Conservation (phyloP, 306 rosid genomes). For the Gastrolobium villosum region DNA sequence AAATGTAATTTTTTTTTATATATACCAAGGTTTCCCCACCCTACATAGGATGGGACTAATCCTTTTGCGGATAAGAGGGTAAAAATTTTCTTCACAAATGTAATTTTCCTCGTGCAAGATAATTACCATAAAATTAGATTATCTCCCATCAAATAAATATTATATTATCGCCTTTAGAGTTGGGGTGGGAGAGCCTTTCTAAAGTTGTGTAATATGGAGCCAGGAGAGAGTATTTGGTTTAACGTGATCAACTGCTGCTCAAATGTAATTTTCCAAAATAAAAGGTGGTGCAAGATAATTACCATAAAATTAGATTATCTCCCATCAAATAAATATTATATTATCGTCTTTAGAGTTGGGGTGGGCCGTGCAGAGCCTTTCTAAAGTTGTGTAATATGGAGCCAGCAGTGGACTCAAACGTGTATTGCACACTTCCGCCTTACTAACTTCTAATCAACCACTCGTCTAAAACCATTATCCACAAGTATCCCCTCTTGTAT, state of each 20-base stretch:
- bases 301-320: constrained; percentile 8
- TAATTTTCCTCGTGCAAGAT: background rate
- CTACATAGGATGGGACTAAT: too few species aligned
- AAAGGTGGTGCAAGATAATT: background rate
- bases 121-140: constrained; percentile 16
- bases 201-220: background rate
- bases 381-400: background rate
- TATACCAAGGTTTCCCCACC: too few species aligned
- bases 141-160: background rate
- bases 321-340: background rate
- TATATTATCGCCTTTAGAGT: background rate
- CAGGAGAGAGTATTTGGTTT: too few species aligned
- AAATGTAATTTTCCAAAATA: background rate
- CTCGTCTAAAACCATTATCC: too few species aligned
- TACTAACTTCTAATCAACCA: constrained; percentile 4
- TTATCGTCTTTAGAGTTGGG: background rate
- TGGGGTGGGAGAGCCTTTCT: constrained; percentile 1
- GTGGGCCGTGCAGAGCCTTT: background rate
- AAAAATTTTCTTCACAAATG: too few species aligned
- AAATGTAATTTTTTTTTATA: too few species aligned
- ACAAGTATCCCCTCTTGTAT: too few species aligned
- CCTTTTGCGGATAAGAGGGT: too few species aligned
- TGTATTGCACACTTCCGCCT: background rate
- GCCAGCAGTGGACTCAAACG: too few species aligned
- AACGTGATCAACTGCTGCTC: background rate